phyloP scores from a whole-genome alignment of 2,329 filamentous ascomycete species.

The Diaporthe humulicola region DNA sequence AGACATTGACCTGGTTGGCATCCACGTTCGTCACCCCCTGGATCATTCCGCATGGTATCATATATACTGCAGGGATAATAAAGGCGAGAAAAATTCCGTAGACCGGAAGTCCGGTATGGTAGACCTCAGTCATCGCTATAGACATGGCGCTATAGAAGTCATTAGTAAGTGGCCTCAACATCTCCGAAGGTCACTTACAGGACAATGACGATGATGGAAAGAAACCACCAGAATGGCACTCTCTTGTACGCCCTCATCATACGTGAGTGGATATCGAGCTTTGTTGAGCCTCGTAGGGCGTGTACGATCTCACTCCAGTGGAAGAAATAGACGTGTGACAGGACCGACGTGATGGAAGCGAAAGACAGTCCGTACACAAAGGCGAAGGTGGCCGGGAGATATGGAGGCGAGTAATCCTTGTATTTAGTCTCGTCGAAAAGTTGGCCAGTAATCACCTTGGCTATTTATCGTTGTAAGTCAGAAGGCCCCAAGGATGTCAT shows the following conservation, averaged over 20 bases:
- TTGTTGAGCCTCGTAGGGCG: conserved; percentile 46
- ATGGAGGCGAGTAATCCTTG: conserved; percentile 64
- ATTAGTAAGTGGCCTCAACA: neutral
- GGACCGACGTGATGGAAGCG: conserved; percentile 48
- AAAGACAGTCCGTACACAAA: conserved; percentile 53
- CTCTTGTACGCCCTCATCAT: conserved; percentile 55
- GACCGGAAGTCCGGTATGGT: conserved; percentile 58
- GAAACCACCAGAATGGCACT: conserved; percentile 62
- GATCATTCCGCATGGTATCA: conserved; percentile 61
- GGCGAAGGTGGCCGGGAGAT: conserved; percentile 58
- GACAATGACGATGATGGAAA: conserved; percentile 48
- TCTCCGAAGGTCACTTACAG: conserved; percentile 31
- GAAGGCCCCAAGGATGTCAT: neutral
- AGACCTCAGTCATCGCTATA: conserved; percentile 58
- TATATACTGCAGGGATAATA: conserved; percentile 58
- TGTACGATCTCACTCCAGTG: conserved; percentile 67
- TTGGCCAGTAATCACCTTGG: conserved; percentile 59
- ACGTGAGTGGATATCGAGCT: conserved; percentile 57
- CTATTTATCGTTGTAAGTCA: neutral
- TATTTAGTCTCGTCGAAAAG: conserved; percentile 63
- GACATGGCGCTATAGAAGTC: conserved; percentile 46
- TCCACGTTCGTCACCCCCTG: conserved; percentile 62
- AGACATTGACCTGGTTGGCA: conserved; percentile 62
- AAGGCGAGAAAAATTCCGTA: conserved; percentile 60
- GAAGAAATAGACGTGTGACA: conserved; percentile 69